Base-by-base conservation (phyloP, 768 basidiomycete genomes). In the Trametes coccinea region DNA sequence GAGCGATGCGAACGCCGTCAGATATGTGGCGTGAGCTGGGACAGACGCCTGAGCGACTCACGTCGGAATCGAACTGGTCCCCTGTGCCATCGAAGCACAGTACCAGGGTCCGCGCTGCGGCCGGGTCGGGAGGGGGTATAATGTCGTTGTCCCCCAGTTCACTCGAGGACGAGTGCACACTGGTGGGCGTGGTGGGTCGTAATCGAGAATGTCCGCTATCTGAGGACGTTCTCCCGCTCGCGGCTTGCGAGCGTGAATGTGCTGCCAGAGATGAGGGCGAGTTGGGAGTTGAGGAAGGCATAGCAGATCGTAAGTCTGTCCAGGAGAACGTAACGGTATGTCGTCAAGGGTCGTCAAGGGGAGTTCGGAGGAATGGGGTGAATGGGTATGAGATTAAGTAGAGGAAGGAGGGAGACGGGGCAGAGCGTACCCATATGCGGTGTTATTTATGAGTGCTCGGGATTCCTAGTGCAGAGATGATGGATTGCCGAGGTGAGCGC, bases 31-130 rank as follows among this genome's bases (percentile, higher is more conserved):
- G 52, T 43, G 31, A 13, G 9, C 22, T 27, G n/a, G 14, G 39
- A 39, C 29, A 27, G 30, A 8, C 47, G 27, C 6, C 17, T 56
- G 40, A 48, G 29, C 5, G 13, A 64, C 83, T 40, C 59, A 88
- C 88, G 64, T 89, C 86, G 27, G 78, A 70, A 64, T 88, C 86
- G 64, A 90, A 90, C 66, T 88, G 84, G 71, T 88, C 85, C 2
- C 85, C 85, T 58, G 73, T 72, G 16, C 72, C 86, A 65, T 91
- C 90, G 64, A 91, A 91, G 70, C 89, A 91, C 1, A 91, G 78
- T 1, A 91, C 80, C 0, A 89, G 64, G 0, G 85, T 87, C n/a
- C 88, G 76, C 16, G 58, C 53, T 6, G 62, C 58, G 5, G 56
- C 45, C 4, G 61, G 63, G 5, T 63, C 48, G 31, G 60, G 59